These are phyloP conservation scores for Xylaria venustula DNA, from an alignment of 495 filamentous ascomycete species.

Conservation along the genomic window DNA sequence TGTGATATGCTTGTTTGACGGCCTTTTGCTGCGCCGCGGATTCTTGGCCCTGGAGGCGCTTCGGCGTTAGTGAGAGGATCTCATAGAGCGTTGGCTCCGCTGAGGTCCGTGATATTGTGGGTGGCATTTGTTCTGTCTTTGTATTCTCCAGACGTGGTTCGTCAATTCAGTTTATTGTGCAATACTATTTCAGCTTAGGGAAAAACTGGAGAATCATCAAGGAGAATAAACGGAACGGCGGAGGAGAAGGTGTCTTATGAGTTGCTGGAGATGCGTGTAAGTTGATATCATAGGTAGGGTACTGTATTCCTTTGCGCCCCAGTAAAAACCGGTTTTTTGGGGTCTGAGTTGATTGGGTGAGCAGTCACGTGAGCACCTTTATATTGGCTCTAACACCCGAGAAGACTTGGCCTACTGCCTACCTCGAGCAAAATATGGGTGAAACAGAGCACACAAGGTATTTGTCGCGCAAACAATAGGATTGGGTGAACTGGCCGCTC, in stretches of 20 bases:
- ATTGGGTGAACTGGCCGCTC: too few relatives aligned
- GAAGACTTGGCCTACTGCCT: background rate
- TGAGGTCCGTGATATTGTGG: constrained; percentile 28
- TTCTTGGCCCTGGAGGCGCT: constrained; percentile 26
- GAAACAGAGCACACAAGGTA: background rate
- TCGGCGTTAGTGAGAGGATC: constrained; percentile 41
- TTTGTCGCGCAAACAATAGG: background rate
- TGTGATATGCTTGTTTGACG: constrained; percentile 75
- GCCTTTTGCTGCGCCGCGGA: constrained; percentile 26
- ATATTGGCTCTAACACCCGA: background rate
- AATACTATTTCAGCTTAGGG: too few relatives aligned
- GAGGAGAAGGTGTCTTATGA: background rate
- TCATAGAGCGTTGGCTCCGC: constrained; percentile 44
- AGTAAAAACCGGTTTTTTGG: constrained; percentile 14
- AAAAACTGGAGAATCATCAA: too few relatives aligned
- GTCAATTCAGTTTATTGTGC: background rate
- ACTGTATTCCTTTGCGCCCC: background rate
- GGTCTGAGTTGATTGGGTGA: constrained; percentile 2
- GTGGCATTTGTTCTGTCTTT: constrained; percentile 19
- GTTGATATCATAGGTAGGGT: constrained; percentile 13
- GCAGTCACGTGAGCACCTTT: constrained; percentile 11
- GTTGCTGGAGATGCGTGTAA: constrained; percentile 13
- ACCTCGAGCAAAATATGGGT: background rate
- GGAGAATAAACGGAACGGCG: too few relatives aligned
- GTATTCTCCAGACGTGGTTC: background rate